A percentile compares a stretch with the other conserved stretches of the same genome.
Evolutionary conservation across 768 basidiomycete genomes (phyloP).

Genomic region (Podaxis mareebaensis): DNA sequence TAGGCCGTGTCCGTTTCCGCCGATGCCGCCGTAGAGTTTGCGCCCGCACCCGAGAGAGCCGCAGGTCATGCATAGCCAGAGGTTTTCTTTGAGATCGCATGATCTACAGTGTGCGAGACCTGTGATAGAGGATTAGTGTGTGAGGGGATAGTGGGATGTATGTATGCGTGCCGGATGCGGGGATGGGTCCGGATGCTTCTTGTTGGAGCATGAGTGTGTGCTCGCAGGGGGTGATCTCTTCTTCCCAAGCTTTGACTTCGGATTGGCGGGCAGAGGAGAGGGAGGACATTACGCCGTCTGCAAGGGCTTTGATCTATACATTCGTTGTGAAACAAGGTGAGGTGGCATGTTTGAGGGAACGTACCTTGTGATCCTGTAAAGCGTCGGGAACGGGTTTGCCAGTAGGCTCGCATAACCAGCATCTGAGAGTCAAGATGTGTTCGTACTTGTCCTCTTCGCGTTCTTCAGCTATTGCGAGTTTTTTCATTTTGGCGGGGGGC

Average conservation of each 20-base stretch:
- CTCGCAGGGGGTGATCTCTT: constrained; percentile 86
- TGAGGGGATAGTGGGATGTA: not conserved
- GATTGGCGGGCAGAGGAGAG: constrained; percentile 90
- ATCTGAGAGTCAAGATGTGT: constrained; percentile 60
- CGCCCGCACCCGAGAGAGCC: constrained; percentile 90
- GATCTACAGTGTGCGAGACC: constrained; percentile 79
- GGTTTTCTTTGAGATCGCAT: constrained; percentile 87
- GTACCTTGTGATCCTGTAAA: constrained; percentile 34
- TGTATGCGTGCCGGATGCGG: constrained; percentile 47
- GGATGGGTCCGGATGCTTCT: constrained; percentile 44
- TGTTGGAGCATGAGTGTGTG: constrained; percentile 60
- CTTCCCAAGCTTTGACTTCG: constrained; percentile 97
- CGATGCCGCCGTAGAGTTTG: constrained; percentile 74
- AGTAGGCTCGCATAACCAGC: constrained; percentile 69
- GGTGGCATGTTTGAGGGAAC: constrained; percentile 2
- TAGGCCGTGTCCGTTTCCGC: constrained; percentile 90
- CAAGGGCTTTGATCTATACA: constrained; percentile 52
- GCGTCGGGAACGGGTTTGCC: constrained; percentile 49
- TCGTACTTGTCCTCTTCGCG: constrained; percentile 90
- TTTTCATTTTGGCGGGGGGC: constrained; percentile 87
- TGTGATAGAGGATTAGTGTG: constrained; percentile 25
- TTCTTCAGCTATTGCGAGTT: constrained; percentile 85
- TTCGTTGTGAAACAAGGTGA: not conserved
- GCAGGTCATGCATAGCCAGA: constrained; percentile 95
- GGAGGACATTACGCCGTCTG: constrained; percentile 73